Base-by-base conservation (phyloP, 768 basidiomycete genomes). In the Pulveroboletus sp. region DNA sequence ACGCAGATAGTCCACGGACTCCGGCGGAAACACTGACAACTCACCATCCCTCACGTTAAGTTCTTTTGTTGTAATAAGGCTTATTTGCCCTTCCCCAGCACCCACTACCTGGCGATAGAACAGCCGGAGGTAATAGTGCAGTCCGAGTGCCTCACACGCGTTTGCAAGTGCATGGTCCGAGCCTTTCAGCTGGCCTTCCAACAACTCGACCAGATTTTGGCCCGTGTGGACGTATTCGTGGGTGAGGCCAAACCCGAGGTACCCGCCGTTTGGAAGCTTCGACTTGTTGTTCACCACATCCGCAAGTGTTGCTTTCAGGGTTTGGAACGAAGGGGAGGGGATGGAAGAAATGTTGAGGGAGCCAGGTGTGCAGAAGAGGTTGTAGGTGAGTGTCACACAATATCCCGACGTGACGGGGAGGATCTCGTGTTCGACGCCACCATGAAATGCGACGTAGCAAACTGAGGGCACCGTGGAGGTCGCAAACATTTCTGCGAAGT, bases 161-260 rank as follows among this genome's bases (percentile, higher is more conserved):
- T 51, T 43, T 1, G 45, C 47, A 4, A 56, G 50, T 0, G 42
- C 42, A 2, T 49, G 45, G 34, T 55, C 54, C 2, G 45, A 41
- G 23, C 55, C 53, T 50, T 56, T 59, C 26, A 59, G n/a, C 35
- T 55, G 58, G 4, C 30, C 44, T 10, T 30, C 9, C 26, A 59
- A 24, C 0, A 2, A 16, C 0, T 37, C 22, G 3, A 59, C 1
- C 2, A 43, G 7, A 1, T 51, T 44, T 5, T 2, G 14, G 2
- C 35, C 27, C 1, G 42, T 37, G 23, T 49, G 43, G 7, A 51
- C 24, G n/a, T 59, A 51, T 23, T 59, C 44, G 41, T 59, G 58
- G 5, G 13, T 26, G 22, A 58, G 56, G 22, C 57, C 44, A 0
- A 43, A 59, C 2, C 52, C 49, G 2, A 51, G 41, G 20, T 54